Conservation (phyloP, 345 rosid species). For the Ceriops tagal region DNA sequence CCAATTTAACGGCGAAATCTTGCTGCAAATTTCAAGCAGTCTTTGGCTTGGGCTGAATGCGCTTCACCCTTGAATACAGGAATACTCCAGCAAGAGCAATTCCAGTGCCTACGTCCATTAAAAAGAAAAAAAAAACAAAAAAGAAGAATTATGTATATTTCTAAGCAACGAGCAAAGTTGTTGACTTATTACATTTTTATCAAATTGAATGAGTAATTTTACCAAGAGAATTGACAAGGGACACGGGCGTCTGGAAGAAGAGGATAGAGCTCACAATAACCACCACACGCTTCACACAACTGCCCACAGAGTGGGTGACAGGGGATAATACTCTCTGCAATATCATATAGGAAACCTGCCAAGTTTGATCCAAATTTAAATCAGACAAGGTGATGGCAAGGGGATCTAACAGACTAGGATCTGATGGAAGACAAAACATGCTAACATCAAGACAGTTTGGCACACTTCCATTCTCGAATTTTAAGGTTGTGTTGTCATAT, state of each 20-base stretch:
- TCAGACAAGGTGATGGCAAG: neutral
- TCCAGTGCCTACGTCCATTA: slow-evolving; percentile 63
- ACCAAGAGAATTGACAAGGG: slow-evolving; percentile 82
- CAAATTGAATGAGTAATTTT: slow-evolving; percentile 2
- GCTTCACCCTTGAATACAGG: slow-evolving; percentile 89
- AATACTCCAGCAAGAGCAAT: slow-evolving; percentile 94
- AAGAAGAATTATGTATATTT: neutral
- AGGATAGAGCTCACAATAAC: slow-evolving; percentile 98
- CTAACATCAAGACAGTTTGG: too few species aligned
- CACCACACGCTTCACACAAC: slow-evolving; percentile 98
- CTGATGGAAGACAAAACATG: too few species aligned
- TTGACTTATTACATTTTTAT: neutral
- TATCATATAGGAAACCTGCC: slow-evolving; percentile 94
- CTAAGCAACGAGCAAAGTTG: neutral
- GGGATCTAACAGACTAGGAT: neutral
- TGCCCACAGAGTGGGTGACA: slow-evolving; percentile 95
- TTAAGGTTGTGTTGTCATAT: too few species aligned
- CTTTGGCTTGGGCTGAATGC: slow-evolving; percentile 84
- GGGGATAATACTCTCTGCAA: slow-evolving; percentile 94
- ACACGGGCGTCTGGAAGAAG: slow-evolving; percentile 81
- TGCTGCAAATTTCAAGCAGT: slow-evolving; percentile 36
- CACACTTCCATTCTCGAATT: too few species aligned
- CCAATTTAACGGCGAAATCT: slow-evolving; percentile 4
- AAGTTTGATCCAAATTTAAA: neutral
- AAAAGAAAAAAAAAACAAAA: neutral